phyloP scores from a whole-genome alignment of 1,284 basidiomycete genomes.

The Violaceomyces palustris region DNA sequence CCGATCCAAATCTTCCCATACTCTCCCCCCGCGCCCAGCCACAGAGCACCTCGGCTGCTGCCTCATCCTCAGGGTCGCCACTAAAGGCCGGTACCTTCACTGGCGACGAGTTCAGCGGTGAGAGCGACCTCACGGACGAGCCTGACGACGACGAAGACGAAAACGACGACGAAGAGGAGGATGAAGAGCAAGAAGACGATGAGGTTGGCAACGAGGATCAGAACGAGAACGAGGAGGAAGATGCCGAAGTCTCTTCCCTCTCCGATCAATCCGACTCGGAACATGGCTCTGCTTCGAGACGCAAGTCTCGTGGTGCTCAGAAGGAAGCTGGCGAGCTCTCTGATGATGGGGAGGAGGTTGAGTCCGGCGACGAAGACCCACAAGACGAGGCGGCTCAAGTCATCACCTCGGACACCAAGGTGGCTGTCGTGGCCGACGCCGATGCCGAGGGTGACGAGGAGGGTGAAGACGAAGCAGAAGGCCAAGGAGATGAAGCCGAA shows the following conservation, averaged over 20 bases:
- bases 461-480: neutral
- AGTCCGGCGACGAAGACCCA: too few relatives aligned
- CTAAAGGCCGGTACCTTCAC: constrained; percentile 30
- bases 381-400: too few relatives aligned
- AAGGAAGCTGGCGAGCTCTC: too few relatives aligned
- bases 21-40: too few relatives aligned
- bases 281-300: too few relatives aligned
- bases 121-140: constrained; percentile 41
- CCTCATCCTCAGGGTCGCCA: constrained; percentile 29
- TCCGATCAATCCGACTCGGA: neutral
- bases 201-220: constrained; percentile 29
- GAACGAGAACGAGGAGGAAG: constrained; percentile 19
- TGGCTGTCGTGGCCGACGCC: neutral
- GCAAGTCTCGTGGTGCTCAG: too few relatives aligned
- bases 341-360: too few relatives aligned
- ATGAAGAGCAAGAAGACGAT: constrained; percentile 22
- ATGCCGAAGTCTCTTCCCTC: constrained; percentile 4
- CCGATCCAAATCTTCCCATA: too few relatives aligned
- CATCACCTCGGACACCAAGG: neutral
- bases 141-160: constrained; percentile 16
- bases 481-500: neutral
- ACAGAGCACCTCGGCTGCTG: constrained; percentile 17
- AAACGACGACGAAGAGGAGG: constrained; percentile 20
- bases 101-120: constrained; percentile 37
- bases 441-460: neutral